Percentiles rank a stretch among this genome's conserved stretches.
Conservation (phyloP, 2,329 filamentous ascomycete species). For the Raffaelea albimanens region DNA sequence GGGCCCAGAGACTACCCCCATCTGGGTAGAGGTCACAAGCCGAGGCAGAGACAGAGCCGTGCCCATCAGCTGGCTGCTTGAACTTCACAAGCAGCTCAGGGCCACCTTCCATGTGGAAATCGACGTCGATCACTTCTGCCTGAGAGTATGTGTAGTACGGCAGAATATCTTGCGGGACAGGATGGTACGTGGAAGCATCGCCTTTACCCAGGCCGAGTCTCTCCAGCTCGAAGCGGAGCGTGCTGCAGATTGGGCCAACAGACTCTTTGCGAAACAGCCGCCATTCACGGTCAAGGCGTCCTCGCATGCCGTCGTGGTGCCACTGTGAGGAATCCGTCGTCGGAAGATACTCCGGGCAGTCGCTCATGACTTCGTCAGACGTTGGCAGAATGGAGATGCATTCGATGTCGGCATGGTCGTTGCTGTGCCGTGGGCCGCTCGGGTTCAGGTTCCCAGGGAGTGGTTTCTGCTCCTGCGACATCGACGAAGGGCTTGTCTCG, state of each 20-base stretch:
- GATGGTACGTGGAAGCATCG: too few species aligned
- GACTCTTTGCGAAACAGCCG: slow-evolving; percentile 24
- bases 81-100: neutral
- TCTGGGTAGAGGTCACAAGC: too few species aligned
- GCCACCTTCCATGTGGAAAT: neutral
- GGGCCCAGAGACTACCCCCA: neutral
- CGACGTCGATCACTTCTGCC: neutral
- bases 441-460: too few species aligned
- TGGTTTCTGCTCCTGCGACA: too few species aligned
- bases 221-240: slow-evolving; percentile 29
- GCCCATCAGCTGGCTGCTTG: neutral
- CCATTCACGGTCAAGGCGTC: slow-evolving; percentile 45
- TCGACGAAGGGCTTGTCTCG: too few species aligned
- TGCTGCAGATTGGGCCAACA: slow-evolving; percentile 20
- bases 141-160: too few species aligned
- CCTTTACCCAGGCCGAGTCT: slow-evolving; percentile 12
- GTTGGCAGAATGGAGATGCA: slow-evolving; percentile 36
- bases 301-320: slow-evolving; percentile 31
- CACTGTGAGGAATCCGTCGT: slow-evolving; percentile 26
- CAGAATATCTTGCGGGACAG: too few species aligned
- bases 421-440: slow-evolving; percentile 28
- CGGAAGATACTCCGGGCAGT: slow-evolving; percentile 28
- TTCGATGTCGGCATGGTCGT: slow-evolving; percentile 31
- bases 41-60: neutral
- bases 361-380: slow-evolving; percentile 25